Evolutionary conservation across 306 rosid species (phyloP), one percentile per base, ranked within the genome.

Genomic region (Chamaecrista fasciculata): DNA sequence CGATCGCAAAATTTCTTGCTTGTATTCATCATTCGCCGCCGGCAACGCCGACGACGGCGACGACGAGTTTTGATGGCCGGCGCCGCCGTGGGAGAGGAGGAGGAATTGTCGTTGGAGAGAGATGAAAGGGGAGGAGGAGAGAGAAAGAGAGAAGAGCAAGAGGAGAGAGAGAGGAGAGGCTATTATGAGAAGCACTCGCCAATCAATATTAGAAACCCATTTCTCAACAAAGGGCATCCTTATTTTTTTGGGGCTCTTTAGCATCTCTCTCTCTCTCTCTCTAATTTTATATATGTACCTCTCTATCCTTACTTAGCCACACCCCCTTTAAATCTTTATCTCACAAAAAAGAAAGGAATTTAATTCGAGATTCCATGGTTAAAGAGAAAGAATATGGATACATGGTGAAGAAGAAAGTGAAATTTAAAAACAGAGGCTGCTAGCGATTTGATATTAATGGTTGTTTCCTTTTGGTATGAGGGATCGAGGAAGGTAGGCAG

Each of bases 1-100:
- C 9, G 98, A 88, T 8, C 78, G 85, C 29, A 68, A 19, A 79
- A 88, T 56, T 56, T 86, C 86, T 1, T 75, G 78, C 24, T 86
- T 85, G 18, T 26, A 49, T 66, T 73, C 19, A 33, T 7, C 25
- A 25, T 43, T 11, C 28, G n/a, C n/a, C n/a, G n/a, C n/a, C n/a
- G n/a, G n/a, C n/a, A n/a, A n/a, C n/a, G n/a, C n/a, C n/a, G n/a
- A n/a, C n/a, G n/a, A n/a, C n/a, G n/a, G n/a, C n/a, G n/a, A n/a
- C 0, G 5, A 33, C 36, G 57, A 52, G 11, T n/a, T 81, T 37
- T 24, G 70, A 47, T 74, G 72, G 49, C 79, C n/a, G 11, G 33
- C 4, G 33, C 4, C 4, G 4, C 36, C 64, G 69, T 39, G 19
- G 46, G 55, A 70, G 19, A 34, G 46, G 55, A 70, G 19, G 29